phyloP scores from a whole-genome alignment of 805 yeast species.

The Dipodascopsis uninucleata region DNA sequence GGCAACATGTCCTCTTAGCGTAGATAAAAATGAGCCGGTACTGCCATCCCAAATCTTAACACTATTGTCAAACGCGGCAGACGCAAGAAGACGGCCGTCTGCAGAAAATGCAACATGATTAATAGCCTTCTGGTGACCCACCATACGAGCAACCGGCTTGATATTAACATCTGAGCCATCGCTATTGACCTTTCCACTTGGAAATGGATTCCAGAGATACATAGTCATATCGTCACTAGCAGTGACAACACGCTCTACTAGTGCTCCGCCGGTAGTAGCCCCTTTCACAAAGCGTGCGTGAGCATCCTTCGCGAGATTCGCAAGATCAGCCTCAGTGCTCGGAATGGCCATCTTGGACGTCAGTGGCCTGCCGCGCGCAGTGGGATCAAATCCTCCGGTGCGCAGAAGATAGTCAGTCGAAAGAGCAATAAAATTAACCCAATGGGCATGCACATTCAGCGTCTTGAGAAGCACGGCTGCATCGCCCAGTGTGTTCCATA shows the following conservation, averaged over 20 bases:
- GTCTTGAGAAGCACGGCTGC: constrained; percentile 41
- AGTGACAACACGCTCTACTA: constrained; percentile 77
- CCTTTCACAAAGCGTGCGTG: constrained; percentile 57
- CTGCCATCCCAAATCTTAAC: constrained; percentile 95
- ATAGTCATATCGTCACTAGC: constrained; percentile 97
- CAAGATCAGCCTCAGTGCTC: constrained; percentile 41
- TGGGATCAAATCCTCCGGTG: constrained; percentile 78
- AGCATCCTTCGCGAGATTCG: constrained; percentile 55
- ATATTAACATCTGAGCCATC: constrained; percentile 43
- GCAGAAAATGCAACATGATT: constrained; percentile 96
- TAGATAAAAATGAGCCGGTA: constrained; percentile 82
- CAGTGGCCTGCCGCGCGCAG: constrained; percentile 32
- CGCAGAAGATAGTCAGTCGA: constrained; percentile 87
- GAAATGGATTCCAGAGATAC: constrained; percentile 91
- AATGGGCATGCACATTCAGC: constrained; percentile 87
- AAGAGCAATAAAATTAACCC: constrained; percentile 92
- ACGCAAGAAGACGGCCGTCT: constrained; percentile 84
- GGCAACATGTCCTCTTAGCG: constrained; percentile 95
- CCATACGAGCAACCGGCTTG: constrained; percentile 89
- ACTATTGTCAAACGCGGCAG: constrained; percentile 93
- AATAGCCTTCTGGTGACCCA: constrained; percentile 95
- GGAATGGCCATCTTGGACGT: constrained; percentile 43
- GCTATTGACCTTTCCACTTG: constrained; percentile 9
- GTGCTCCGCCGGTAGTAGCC: constrained; percentile 53
- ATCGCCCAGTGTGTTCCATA: constrained; percentile 61